A percentile compares a stretch with the other conserved stretches of the same genome.
These are phyloP conservation scores for Phytophthora fragariae DNA, from an alignment of 352 stramenopile genomes.

Conservation along the genomic window DNA sequence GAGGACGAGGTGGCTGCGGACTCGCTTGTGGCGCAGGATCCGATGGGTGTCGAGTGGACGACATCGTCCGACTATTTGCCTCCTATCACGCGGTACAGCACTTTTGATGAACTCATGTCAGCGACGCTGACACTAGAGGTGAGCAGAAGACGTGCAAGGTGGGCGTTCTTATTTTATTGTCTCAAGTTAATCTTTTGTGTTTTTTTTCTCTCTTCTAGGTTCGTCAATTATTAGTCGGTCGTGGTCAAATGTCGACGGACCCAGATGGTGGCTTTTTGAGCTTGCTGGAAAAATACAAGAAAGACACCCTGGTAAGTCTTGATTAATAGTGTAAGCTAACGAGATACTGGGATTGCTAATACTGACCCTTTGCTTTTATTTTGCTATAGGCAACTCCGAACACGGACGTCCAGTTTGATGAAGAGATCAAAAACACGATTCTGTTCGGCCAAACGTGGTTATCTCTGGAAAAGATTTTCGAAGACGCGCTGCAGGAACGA, in stretches of 20 bases:
- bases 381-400: slow-evolving; percentile 40
- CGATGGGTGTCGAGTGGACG: slow-evolving; percentile 76
- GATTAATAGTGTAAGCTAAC: neutral
- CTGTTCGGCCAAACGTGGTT: slow-evolving; percentile 91
- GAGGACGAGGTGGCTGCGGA: slow-evolving; percentile 62
- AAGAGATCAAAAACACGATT: slow-evolving; percentile 87
- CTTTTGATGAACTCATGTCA: slow-evolving; percentile 92
- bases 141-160: slow-evolving; percentile 6
- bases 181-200: slow-evolving; percentile 6
- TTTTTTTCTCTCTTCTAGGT: slow-evolving; percentile 46
- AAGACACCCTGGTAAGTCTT: slow-evolving; percentile 63
- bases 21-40: slow-evolving; percentile 77
- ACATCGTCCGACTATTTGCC: slow-evolving; percentile 74
- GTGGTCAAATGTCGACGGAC: slow-evolving; percentile 87
- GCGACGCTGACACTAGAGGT: slow-evolving; percentile 88
- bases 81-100: slow-evolving; percentile 88
- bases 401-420: slow-evolving; percentile 70
- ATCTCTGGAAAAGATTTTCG: slow-evolving; percentile 90
- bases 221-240: slow-evolving; percentile 79
- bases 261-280: slow-evolving; percentile 83
- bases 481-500: slow-evolving; percentile 88
- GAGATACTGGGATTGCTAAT: neutral
- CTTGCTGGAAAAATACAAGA: slow-evolving; percentile 89
- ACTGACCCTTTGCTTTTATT: neutral
- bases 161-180: neutral